Base-by-base conservation (phyloP, 192 early-diverging fungal species). In the Backusella macrospora region DNA sequence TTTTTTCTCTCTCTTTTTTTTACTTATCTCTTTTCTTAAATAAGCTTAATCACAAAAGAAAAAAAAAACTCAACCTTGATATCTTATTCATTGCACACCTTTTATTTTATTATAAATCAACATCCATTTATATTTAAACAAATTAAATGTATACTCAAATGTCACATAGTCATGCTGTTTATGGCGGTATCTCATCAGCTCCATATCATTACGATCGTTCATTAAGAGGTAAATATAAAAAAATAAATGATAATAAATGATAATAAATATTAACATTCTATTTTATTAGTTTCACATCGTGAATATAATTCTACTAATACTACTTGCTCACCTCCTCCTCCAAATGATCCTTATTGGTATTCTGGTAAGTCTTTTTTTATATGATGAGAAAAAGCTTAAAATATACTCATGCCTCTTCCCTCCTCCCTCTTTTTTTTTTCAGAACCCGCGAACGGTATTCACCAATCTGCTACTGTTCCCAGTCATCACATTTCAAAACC, bases 281-380 rank as follows among this genome's bases (percentile, higher is more conserved):
- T 40, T 40, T 39, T 13, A 42, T 46, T 45, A 68, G 67, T 9
- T 23, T 47, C 67, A 16, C 45, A 13, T 13, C 67, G 47, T 68
- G 67, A 68, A 26, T 45, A 45, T 68, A 6, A 34, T 2, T 47
- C 26, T 13, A 68, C 26, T 46, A 23, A 18, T 13, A 23, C 10
- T 23, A 26, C 52, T 9, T 59, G 21, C 13, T 7, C 52, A 12
- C 52, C 21, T 59, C 52, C 52, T 26, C 10, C 45, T 15, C 26
- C 43, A 43, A 46, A 44, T 26, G 66, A 68, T 68, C 26, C 66
- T 13, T 44, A 68, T 46, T 68, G 66, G 66, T 68, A 68, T 68
- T 29, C 66, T 45, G 66, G 66, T 68, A 68, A 68, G 52, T 23
- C 23, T 55, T 12, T 12, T 14, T 14, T 14, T 14, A 55, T 23